Evolutionary conservation across 2,329 filamentous ascomycete species (phyloP).

Genomic region (Phialemoniopsis sp.): DNA sequence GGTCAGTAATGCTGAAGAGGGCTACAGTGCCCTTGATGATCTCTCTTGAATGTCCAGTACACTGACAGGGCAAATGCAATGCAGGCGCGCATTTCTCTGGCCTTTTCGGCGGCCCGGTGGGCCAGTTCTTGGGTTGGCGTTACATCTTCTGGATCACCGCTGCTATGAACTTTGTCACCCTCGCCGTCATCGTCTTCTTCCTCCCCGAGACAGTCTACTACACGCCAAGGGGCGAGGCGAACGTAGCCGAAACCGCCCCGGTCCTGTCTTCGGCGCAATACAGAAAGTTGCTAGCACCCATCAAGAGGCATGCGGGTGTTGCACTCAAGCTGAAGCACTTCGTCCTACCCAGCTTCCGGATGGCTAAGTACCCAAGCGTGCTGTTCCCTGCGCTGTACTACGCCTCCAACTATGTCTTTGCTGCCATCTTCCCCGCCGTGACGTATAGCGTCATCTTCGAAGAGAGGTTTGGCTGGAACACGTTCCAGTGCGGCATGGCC

Average conservation of each 20-base stretch:
- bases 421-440: slow-evolving; percentile 22
- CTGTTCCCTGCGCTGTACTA: slow-evolving; percentile 24
- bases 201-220: slow-evolving; percentile 23
- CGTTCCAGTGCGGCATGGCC: slow-evolving; percentile 20
- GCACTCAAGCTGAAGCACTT: slow-evolving; percentile 14
- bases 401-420: slow-evolving; percentile 21
- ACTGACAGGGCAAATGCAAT: too few relatives aligned
- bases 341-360: slow-evolving; percentile 17
- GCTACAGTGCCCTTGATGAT: too few relatives aligned
- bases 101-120: slow-evolving; percentile 10
- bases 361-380: slow-evolving; percentile 21
- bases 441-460: slow-evolving; percentile 23
- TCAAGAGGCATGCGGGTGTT: too few relatives aligned
- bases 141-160: slow-evolving; percentile 16
- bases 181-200: slow-evolving; percentile 16
- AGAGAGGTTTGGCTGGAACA: slow-evolving; percentile 20
- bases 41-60: too few relatives aligned
- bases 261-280: too few relatives aligned
- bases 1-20: too few relatives aligned
- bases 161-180: slow-evolving; percentile 18
- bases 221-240: slow-evolving; percentile 8
- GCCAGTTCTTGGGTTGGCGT: slow-evolving; percentile 8
- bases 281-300: too few relatives aligned
- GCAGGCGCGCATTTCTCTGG: slow-evolving; percentile 21
- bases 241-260: too few relatives aligned